Evolutionary conservation across 345 rosid genomes (phyloP).

Genomic region (Sisymbrium irio): DNA sequence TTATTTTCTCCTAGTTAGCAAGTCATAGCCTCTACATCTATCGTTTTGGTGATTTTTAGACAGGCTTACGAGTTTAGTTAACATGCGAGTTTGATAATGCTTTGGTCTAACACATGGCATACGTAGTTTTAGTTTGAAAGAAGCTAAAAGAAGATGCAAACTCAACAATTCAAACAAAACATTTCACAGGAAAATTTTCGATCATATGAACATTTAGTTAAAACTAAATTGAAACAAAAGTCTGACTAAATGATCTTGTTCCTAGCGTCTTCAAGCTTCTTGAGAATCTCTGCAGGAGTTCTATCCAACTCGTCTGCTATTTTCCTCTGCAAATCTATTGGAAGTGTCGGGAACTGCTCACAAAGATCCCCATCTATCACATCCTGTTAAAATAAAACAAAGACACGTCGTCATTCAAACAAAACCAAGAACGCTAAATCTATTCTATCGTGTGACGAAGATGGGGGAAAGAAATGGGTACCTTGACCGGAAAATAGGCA

Average conservation of each 20-base stretch:
- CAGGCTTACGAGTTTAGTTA: no score
- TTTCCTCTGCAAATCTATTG: conserved; percentile 82
- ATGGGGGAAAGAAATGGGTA: neutral
- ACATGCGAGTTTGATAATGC: no score
- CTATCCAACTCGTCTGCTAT: conserved; percentile 95
- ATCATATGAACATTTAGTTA: no score
- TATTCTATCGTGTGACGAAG: neutral
- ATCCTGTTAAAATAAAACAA: conserved; percentile 51
- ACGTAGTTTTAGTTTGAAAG: no score
- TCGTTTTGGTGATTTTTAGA: no score
- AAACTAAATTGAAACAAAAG: no score
- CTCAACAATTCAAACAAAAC: no score
- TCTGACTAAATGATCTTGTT: conserved; percentile 68
- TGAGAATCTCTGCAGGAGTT: conserved; percentile 92
- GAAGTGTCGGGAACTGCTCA: conserved; percentile 91
- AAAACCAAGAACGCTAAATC: neutral
- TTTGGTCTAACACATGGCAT: no score
- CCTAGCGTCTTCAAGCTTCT: conserved; percentile 92
- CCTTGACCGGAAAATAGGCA: conserved; percentile 95
- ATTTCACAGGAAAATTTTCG: no score
- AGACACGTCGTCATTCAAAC: neutral
- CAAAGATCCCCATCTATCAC: conserved; percentile 98
- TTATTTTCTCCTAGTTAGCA: no score
- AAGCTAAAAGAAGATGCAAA: no score
- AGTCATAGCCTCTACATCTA: no score